These are phyloP conservation scores for Sequoia sempervirens DNA, from an alignment of 75 land plant genomes.

Conservation along the genomic window DNA sequence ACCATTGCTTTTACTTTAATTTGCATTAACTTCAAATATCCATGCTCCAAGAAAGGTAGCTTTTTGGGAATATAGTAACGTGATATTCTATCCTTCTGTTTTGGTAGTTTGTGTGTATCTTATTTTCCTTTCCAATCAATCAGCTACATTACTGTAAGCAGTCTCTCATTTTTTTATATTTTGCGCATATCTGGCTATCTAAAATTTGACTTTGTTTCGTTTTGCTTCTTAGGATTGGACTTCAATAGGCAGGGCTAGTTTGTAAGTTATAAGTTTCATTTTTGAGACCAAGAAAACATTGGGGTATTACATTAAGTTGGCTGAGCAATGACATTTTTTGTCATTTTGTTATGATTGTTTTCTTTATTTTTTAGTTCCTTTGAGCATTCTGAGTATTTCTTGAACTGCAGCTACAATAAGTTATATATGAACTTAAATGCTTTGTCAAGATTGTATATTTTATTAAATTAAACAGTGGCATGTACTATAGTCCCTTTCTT, in stretches of 20 bases:
- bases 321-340: not conserved
- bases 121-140: not conserved
- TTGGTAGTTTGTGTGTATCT: not conserved
- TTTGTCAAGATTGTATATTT: not conserved
- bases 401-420: not conserved
- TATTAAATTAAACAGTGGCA: not conserved
- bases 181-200: not conserved
- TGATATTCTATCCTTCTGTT: not conserved
- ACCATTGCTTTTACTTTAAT: not conserved
- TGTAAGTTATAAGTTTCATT: not conserved
- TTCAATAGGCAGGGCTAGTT: not conserved
- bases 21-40: not conserved
- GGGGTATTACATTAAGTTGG: not conserved
- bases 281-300: not conserved
- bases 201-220: not conserved
- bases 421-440: not conserved
- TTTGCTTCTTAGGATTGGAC: not conserved
- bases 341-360: not conserved
- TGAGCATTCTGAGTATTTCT: not conserved
- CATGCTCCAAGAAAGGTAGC: not conserved
- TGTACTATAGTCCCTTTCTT: not conserved
- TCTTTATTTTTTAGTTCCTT: not conserved
- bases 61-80: not conserved
- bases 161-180: not conserved
- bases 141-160: not conserved